phyloP scores from a whole-genome alignment of 169 alveolate genomes.

The Cryptosporidium meleagridis region DNA sequence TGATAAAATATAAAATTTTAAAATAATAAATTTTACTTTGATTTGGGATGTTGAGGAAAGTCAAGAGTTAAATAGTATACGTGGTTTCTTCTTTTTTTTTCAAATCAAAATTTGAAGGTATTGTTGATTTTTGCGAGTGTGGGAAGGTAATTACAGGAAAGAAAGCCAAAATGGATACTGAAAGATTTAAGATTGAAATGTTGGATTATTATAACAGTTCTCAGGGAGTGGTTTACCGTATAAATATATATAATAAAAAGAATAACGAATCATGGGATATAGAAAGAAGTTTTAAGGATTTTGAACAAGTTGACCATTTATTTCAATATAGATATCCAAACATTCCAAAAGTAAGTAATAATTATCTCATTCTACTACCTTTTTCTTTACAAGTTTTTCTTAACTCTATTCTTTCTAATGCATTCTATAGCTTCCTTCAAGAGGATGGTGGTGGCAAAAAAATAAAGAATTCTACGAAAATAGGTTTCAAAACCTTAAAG shows the following conservation, averaged over 20 bases:
- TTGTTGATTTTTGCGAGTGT: too few species aligned
- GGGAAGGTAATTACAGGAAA: not conserved
- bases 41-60: not conserved
- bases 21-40: not conserved
- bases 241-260: constrained; percentile 37
- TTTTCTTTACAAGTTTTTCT: not conserved
- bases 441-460: constrained; percentile 75
- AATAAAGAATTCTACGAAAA: constrained; percentile 32
- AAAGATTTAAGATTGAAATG: constrained; percentile 56
- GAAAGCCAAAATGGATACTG: constrained; percentile 36
- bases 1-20: not conserved
- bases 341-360: constrained; percentile 44
- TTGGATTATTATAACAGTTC: constrained; percentile 28
- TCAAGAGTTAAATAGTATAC: too few species aligned
- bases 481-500: constrained; percentile 12
- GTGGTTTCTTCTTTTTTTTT: not conserved
- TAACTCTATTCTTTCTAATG: not conserved
- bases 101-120: not conserved
- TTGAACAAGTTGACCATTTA: constrained; percentile 60
- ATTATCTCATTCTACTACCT: not conserved
- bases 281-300: constrained; percentile 47
- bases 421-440: constrained; percentile 6
- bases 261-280: constrained; percentile 59
- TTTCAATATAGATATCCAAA: constrained; percentile 66
- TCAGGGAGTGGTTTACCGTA: constrained; percentile 16